Evolutionary conservation across 768 basidiomycete genomes (phyloP).

Genomic region (Tylopilus balloui): DNA sequence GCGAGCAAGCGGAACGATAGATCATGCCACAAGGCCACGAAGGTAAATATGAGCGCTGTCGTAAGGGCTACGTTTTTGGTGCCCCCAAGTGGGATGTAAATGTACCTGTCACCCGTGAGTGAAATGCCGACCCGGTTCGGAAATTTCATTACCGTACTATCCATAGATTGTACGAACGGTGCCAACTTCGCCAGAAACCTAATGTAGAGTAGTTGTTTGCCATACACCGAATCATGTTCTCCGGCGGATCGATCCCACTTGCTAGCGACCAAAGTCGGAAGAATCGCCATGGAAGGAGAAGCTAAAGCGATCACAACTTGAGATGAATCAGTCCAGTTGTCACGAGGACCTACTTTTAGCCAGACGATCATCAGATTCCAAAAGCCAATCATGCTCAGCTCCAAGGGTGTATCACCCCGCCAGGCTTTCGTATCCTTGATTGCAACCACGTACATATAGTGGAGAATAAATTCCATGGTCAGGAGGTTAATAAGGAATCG

Average conservation of each 20-base stretch:
- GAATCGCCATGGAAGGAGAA: conserved; percentile 93
- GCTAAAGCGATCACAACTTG: conserved; percentile 40
- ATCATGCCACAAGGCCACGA: conserved; percentile 98
- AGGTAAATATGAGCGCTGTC: conserved; percentile 81
- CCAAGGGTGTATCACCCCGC: conserved; percentile 68
- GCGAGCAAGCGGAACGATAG: conserved; percentile 80
- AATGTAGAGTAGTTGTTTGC: conserved; percentile 91
- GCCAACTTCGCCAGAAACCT: conserved; percentile 97
- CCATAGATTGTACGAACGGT: conserved; percentile 96
- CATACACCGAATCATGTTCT: conserved; percentile 99
- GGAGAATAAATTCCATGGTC: conserved; percentile 87
- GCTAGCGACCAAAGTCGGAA: conserved; percentile 91
- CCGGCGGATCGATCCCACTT: conserved; percentile 89
- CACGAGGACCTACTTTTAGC: conserved; percentile 68
- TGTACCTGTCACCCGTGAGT: conserved; percentile 56
- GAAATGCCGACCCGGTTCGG: not conserved
- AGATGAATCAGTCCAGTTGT: not conserved
- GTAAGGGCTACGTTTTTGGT: conserved; percentile 52
- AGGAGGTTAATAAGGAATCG: conserved; percentile 71
- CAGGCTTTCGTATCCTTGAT: conserved; percentile 89
- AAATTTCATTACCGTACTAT: conserved; percentile 60
- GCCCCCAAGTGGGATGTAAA: conserved; percentile 92
- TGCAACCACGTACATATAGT: conserved; percentile 95
- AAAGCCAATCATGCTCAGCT: conserved; percentile 90
- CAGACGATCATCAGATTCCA: conserved; percentile 97